Percentiles rank a stretch among this genome's conserved stretches.
Conservation (phyloP, 2,329 filamentous ascomycete species). For the Penicillium janthinellum region DNA sequence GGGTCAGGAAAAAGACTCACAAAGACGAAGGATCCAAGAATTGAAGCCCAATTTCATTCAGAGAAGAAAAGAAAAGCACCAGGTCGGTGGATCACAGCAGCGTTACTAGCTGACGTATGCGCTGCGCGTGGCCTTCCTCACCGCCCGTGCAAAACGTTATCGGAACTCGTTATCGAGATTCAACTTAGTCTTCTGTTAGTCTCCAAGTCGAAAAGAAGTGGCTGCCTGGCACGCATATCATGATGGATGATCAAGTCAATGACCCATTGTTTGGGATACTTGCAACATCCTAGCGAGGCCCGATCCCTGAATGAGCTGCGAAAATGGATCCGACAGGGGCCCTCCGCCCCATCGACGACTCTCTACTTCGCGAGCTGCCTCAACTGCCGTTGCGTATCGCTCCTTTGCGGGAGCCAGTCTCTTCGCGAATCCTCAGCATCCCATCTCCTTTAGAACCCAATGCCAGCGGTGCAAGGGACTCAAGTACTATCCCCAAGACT, state of each 20-base stretch:
- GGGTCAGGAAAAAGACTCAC: neutral
- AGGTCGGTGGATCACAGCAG: constrained; percentile 1
- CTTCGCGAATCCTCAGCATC: constrained; percentile 43
- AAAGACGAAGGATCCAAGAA: neutral
- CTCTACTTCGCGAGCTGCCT: constrained; percentile 45
- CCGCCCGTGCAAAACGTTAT: constrained; percentile 15
- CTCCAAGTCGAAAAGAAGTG: neutral
- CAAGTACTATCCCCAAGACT: constrained; percentile 32
- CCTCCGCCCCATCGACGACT: constrained; percentile 44
- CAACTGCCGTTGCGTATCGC: constrained; percentile 50
- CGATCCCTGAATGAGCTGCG: constrained; percentile 11
- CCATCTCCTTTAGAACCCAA: constrained; percentile 51
- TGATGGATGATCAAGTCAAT: constrained; percentile 4
- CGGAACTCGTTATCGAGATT: constrained; percentile 13
- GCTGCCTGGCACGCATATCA: neutral
- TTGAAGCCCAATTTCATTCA: neutral
- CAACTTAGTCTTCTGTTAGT: neutral
- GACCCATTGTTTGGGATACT: constrained; percentile 4
- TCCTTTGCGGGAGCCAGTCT: constrained; percentile 50
- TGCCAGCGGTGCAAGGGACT: constrained; percentile 37
- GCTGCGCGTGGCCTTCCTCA: constrained; percentile 8
- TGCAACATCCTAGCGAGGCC: constrained; percentile 2
- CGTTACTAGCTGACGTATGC: constrained; percentile 15
- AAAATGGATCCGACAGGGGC: constrained; percentile 37
- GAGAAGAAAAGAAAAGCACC: neutral